phyloP scores from a whole-genome alignment of 148 eudicot genomes.

The Vaccinium macrocarpon region DNA sequence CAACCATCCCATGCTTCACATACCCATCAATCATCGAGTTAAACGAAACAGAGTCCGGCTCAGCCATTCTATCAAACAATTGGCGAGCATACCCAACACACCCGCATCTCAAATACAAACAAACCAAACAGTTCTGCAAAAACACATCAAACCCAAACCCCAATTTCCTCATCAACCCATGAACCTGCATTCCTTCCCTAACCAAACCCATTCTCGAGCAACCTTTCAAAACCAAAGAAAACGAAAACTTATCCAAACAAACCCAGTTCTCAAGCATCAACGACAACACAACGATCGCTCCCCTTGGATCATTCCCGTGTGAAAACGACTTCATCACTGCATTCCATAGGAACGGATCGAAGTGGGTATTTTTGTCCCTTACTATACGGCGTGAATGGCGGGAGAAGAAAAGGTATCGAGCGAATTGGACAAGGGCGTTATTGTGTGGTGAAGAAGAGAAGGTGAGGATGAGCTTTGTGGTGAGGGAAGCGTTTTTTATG shows the following conservation, averaged over 20 bases:
- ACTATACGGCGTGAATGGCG: slow-evolving; percentile 10
- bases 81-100: slow-evolving; percentile 44
- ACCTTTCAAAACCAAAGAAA: slow-evolving; percentile 65
- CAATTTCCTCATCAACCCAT: slow-evolving; percentile 55
- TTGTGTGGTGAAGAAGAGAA: slow-evolving; percentile 42
- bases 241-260: slow-evolving; percentile 58
- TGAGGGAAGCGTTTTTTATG: slow-evolving; percentile 42
- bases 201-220: slow-evolving; percentile 49
- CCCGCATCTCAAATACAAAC: slow-evolving; percentile 55
- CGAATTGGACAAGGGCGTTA: slow-evolving; percentile 44
- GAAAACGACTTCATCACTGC: slow-evolving; percentile 55
- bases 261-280: slow-evolving; percentile 55
- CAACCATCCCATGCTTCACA: slow-evolving; percentile 54
- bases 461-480: slow-evolving; percentile 59
- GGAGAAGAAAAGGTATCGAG: slow-evolving; percentile 47
- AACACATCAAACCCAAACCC: slow-evolving; percentile 57
- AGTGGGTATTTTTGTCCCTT: neutral
- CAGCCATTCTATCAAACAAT: slow-evolving; percentile 59
- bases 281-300: slow-evolving; percentile 42
- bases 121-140: slow-evolving; percentile 64
- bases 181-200: slow-evolving; percentile 72
- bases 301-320: slow-evolving; percentile 45
- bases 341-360: slow-evolving; percentile 69
- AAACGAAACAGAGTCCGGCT: slow-evolving; percentile 56
- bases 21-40: slow-evolving; percentile 77